These are phyloP conservation scores for Hypoxylon lienhwacheense DNA, from an alignment of 495 filamentous ascomycete species.

Conservation along the genomic window DNA sequence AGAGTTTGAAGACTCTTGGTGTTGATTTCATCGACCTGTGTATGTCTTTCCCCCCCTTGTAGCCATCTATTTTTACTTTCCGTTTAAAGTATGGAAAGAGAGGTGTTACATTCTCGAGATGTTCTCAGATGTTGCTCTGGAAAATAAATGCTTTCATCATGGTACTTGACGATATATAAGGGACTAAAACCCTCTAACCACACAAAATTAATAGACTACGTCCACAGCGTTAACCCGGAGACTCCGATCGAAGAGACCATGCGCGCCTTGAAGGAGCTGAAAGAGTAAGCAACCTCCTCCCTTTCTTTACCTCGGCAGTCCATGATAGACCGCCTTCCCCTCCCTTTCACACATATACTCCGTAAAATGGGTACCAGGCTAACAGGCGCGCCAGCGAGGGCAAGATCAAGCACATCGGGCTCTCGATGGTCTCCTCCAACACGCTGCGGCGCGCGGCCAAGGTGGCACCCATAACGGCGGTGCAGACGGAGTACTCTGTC, in stretches of 20 bases:
- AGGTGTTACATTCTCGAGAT: no score
- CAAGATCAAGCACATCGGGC: slow-evolving; percentile 55
- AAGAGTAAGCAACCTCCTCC: slow-evolving; percentile 42
- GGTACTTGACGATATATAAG: not conserved
- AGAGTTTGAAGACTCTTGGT: slow-evolving; percentile 48
- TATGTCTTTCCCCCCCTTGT: slow-evolving; percentile 17
- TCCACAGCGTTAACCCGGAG: slow-evolving; percentile 37
- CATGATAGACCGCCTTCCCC: no score
- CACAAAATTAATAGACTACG: slow-evolving; percentile 41
- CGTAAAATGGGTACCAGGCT: no score
- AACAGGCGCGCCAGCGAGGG: slow-evolving; percentile 46
- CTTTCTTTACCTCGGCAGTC: no score
- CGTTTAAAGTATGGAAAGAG: no score
- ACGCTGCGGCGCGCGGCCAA: slow-evolving; percentile 48
- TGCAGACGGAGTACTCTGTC: slow-evolving; percentile 66
- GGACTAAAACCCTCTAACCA: slow-evolving; percentile 33
- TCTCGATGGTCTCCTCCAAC: slow-evolving; percentile 45
- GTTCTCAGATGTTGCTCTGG: not conserved
- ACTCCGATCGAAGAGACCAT: slow-evolving; percentile 56
- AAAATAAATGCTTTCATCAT: not conserved
- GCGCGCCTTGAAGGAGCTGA: slow-evolving; percentile 51
- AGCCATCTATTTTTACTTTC: not conserved
- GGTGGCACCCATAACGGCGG: slow-evolving; percentile 53
- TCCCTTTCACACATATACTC: no score
- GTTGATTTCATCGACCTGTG: slow-evolving; percentile 52